Percentiles rank a stretch among this genome's conserved stretches.
These are phyloP conservation scores for Ganoderma resinaceum DNA, from an alignment of 1,284 basidiomycete species.

Conservation along the genomic window DNA sequence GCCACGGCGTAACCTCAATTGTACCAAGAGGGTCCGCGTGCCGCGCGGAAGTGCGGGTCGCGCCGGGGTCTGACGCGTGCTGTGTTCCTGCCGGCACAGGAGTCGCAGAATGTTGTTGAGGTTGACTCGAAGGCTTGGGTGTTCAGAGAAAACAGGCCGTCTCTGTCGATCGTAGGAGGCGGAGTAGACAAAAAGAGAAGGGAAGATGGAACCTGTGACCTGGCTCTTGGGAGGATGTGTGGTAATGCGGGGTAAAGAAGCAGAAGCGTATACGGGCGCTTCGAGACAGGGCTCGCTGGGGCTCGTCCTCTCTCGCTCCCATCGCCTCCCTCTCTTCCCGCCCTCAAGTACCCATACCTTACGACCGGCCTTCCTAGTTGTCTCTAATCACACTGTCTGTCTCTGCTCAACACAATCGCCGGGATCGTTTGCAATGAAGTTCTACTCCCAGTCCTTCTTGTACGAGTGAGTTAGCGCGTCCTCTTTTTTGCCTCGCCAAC, in stretches of 20 bases:
- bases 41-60: neutral
- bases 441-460: constrained; percentile 80
- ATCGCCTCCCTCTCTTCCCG: constrained; percentile 10
- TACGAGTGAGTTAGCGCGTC: constrained; percentile 68
- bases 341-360: constrained; percentile 18
- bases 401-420: constrained; percentile 17
- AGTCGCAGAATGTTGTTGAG: neutral
- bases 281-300: constrained; percentile 23
- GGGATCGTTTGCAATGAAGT: constrained; percentile 70
- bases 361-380: constrained; percentile 13
- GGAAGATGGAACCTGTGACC: neutral
- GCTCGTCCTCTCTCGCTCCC: constrained; percentile 20
- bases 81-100: neutral
- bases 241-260: constrained; percentile 22
- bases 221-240: neutral
- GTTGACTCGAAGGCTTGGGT: neutral
- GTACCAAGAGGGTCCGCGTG: neutral
- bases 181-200: constrained; percentile 1
- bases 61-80: constrained; percentile 5
- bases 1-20: neutral
- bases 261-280: constrained; percentile 18
- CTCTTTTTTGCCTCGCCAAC: neutral
- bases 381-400: constrained; percentile 18
- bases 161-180: neutral
- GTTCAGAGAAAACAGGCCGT: neutral